Conservation (phyloP, 1,284 basidiomycete species). For the Vanrija humicola region DNA sequence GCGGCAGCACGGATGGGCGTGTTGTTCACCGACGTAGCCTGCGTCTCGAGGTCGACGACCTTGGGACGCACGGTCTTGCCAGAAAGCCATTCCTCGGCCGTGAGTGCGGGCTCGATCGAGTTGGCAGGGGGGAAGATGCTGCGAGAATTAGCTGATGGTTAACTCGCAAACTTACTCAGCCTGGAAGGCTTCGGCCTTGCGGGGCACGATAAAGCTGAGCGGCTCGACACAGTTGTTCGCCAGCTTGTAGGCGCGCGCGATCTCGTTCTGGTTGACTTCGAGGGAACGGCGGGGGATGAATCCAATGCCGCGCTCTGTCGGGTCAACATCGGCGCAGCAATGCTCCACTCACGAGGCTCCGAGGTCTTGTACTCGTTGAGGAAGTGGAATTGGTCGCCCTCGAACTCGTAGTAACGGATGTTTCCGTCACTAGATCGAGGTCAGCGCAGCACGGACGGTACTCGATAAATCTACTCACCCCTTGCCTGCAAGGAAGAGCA, state of each 20-base stretch:
- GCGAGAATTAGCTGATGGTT: slow-evolving; percentile 35
- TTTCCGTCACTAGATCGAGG: slow-evolving; percentile 69
- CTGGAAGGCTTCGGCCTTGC: slow-evolving; percentile 57
- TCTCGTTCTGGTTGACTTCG: slow-evolving; percentile 87
- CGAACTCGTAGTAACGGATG: slow-evolving; percentile 92
- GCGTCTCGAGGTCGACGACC: slow-evolving; percentile 54
- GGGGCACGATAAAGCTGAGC: slow-evolving; percentile 87
- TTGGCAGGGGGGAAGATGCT: slow-evolving; percentile 90
- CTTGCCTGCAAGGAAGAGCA: slow-evolving; percentile 79
- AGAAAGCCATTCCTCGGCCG: slow-evolving; percentile 76
- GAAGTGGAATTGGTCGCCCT: slow-evolving; percentile 73
- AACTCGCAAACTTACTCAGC: slow-evolving; percentile 34
- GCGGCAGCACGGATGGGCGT: slow-evolving; percentile 46
- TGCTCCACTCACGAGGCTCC: slow-evolving; percentile 59
- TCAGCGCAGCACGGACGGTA: neutral
- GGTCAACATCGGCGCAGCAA: no score
- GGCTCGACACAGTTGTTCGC: slow-evolving; percentile 72
- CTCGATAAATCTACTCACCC: slow-evolving; percentile 38
- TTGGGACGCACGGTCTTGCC: slow-evolving; percentile 74
- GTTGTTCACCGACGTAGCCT: slow-evolving; percentile 42
- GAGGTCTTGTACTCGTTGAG: slow-evolving; percentile 84
- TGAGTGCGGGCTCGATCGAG: slow-evolving; percentile 72
- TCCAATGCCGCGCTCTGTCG: slow-evolving; percentile 81
- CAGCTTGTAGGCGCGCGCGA: slow-evolving; percentile 91
- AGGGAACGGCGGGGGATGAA: slow-evolving; percentile 89